Evolutionary conservation across 768 basidiomycete species (phyloP).

Genomic region (Fomitopsis serialis): DNA sequence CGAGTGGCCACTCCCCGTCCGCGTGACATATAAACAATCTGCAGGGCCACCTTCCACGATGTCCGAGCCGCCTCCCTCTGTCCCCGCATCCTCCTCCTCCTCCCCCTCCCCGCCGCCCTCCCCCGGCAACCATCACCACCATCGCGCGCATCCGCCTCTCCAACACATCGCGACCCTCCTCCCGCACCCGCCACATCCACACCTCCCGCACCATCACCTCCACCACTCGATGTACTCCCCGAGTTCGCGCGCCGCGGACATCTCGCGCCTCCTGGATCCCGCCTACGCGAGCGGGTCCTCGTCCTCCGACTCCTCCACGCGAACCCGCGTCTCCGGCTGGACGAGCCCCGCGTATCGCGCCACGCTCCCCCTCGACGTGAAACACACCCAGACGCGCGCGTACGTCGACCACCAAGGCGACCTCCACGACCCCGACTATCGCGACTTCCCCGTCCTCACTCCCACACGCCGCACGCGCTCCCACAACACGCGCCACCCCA

Average conservation of each 20-base stretch:
- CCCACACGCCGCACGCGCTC: conserved; percentile 5
- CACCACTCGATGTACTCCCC: conserved; percentile 25
- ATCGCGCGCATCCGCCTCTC: conserved; percentile 6
- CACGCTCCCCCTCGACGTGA: background rate
- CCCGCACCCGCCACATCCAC: conserved; percentile 20
- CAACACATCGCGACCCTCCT: conserved; percentile 11
- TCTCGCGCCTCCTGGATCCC: conserved; percentile 62
- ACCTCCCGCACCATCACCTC: conserved; percentile 17
- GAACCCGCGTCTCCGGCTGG: background rate
- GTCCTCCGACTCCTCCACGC: conserved; percentile 19
- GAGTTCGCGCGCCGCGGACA: conserved; percentile 40
- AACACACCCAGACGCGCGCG: conserved; percentile 24
- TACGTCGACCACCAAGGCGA: conserved; percentile 60
- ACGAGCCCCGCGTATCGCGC: conserved; percentile 14
- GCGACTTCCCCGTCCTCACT: conserved; percentile 48
- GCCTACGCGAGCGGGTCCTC: conserved; percentile 38
- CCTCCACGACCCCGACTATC: conserved; percentile 64
- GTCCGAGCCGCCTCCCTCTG: conserved; percentile 10
- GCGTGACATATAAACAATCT: background rate
- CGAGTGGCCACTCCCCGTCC: background rate
- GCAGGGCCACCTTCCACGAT: conserved; percentile 4
- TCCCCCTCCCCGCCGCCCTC: conserved; percentile 3
- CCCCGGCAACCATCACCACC: background rate
- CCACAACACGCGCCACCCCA: conserved; percentile 7
- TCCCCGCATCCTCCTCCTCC: conserved; percentile 7